A percentile compares a stretch with the other conserved stretches of the same genome.
Evolutionary conservation across 306 rosid species (phyloP).

Genomic region (Prunus fruticosa): DNA sequence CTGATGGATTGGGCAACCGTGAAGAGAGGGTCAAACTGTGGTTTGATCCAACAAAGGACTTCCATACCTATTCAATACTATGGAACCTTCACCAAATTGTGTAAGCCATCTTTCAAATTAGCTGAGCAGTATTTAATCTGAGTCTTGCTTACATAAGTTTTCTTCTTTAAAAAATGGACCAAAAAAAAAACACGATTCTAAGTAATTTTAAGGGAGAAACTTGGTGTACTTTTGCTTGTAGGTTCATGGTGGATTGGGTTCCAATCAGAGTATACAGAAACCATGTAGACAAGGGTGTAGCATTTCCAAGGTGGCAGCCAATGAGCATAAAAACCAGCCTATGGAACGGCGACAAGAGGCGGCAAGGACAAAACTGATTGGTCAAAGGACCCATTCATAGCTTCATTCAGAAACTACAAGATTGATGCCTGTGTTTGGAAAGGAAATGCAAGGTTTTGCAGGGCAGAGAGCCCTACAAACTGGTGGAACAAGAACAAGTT

Average conservation of each 20-base stretch:
- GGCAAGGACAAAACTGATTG: slow-evolving; percentile 85
- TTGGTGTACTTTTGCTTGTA: slow-evolving; percentile 9
- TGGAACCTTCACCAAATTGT: slow-evolving; percentile 93
- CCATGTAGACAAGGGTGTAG: slow-evolving; percentile 80
- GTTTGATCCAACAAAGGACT: slow-evolving; percentile 92
- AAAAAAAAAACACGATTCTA: neutral
- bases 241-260: slow-evolving; percentile 83
- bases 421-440: slow-evolving; percentile 81
- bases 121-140: neutral
- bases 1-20: slow-evolving; percentile 66
- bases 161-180: neutral
- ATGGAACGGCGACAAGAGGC: slow-evolving; percentile 85
- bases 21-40: slow-evolving; percentile 87
- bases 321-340: slow-evolving; percentile 74
- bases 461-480: slow-evolving; percentile 51
- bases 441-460: slow-evolving; percentile 81
- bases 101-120: slow-evolving; percentile 37
- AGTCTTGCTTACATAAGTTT: neutral
- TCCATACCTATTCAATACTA: slow-evolving; percentile 76
- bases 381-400: slow-evolving; percentile 73
- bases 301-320: slow-evolving; percentile 84
- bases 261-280: slow-evolving; percentile 86
- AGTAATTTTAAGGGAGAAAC: neutral
- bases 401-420: slow-evolving; percentile 63
- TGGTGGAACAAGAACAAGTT: slow-evolving; percentile 74